A percentile compares a stretch with the other conserved stretches of the same genome.
phyloP scores from a whole-genome alignment of 2,329 filamentous ascomycete genomes.

The Fusarium circinatum region DNA sequence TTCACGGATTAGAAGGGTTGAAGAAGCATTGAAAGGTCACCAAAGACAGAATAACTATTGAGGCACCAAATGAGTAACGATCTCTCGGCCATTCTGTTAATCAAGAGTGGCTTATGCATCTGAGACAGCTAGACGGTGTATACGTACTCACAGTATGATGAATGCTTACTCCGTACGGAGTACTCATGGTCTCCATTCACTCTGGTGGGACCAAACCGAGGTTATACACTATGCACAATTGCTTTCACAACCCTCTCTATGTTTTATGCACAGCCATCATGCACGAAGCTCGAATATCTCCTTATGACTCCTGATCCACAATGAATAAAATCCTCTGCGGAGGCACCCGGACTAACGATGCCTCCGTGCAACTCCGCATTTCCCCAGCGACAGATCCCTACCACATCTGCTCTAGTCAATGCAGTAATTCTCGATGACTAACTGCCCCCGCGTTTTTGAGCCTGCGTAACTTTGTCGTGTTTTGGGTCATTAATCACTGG shows the following conservation, averaged over 20 bases:
- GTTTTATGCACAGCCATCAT: not conserved
- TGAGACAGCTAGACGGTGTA: accelerated
- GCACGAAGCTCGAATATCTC: accelerated
- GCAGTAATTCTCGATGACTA: not conserved
- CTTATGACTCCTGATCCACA: not conserved
- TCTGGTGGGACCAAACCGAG: not conserved
- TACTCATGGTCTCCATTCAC: not conserved
- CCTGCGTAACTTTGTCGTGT: not conserved
- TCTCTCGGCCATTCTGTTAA: too few relatives aligned
- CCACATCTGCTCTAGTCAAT: not conserved
- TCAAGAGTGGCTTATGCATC: accelerated
- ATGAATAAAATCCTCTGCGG: not conserved
- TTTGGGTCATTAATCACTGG: not conserved
- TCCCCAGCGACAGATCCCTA: not conserved
- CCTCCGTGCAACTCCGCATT: constrained; percentile 14
- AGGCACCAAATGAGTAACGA: accelerated
- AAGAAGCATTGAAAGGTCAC: not conserved
- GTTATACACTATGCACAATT: not conserved
- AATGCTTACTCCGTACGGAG: too few relatives aligned
- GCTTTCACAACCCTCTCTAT: not conserved
- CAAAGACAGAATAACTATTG: not conserved
- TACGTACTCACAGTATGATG: too few relatives aligned
- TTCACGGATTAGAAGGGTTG: not conserved
- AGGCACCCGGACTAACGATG: constrained; percentile 2
- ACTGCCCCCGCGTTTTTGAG: constrained; percentile 13